These are phyloP conservation scores for Plasmodium coatneyi DNA, from an alignment of 169 alveolate species.

Conservation along the genomic window DNA sequence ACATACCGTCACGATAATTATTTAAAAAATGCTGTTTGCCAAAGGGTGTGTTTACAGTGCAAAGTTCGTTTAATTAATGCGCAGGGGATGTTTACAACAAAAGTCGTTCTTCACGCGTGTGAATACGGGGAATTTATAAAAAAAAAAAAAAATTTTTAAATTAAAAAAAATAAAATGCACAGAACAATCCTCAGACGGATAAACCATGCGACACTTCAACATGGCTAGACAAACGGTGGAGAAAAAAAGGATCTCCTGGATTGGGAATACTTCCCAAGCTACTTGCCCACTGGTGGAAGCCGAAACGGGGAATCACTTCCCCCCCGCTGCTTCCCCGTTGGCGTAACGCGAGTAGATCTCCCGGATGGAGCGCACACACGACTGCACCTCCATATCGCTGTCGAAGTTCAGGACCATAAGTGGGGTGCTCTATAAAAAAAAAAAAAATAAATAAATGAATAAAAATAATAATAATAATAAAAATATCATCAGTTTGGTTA, in stretches of 20 bases:
- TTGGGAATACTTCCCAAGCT: not conserved
- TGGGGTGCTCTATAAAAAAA: conserved; percentile 34
- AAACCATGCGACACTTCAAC: not conserved
- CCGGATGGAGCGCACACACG: conserved; percentile 50
- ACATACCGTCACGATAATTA: not conserved
- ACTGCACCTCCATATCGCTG: conserved; percentile 50
- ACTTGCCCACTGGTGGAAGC: not conserved
- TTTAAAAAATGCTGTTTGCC: not conserved
- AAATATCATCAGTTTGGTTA: not conserved
- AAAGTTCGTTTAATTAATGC: not conserved
- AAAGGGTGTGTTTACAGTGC: not conserved
- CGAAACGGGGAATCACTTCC: not conserved
- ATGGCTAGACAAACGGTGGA: not conserved
- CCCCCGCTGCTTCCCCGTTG: not conserved
- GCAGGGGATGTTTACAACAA: not conserved
- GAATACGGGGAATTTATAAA: not conserved
- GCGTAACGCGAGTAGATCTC: conserved; percentile 23
- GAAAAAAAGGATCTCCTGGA: not conserved
- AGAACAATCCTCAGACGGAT: not conserved
- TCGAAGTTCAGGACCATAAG: conserved; percentile 64
- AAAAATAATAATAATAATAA: conserved; percentile 1
- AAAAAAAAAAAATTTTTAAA: no score
- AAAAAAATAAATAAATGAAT: not conserved
- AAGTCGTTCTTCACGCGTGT: not conserved
- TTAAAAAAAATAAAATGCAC: not conserved